Conservation (phyloP, 495 filamentous ascomycete genomes). For the Penicillium lividum region DNA sequence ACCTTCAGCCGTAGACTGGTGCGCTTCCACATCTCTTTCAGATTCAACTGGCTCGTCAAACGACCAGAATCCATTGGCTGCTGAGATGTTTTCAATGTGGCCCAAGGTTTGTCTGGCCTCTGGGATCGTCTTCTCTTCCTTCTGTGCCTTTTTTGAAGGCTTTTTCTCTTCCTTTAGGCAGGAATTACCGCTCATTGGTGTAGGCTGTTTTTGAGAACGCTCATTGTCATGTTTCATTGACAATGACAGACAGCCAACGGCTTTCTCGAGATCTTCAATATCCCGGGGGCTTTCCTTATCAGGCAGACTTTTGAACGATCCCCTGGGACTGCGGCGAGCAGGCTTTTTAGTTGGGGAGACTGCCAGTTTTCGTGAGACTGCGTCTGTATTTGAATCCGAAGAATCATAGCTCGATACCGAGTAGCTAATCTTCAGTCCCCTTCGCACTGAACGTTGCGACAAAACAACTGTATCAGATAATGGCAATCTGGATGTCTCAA, state of each 20-base stretch:
- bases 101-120: conserved; percentile 10
- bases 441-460: conserved; percentile 1
- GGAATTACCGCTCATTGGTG: not conserved
- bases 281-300: not conserved
- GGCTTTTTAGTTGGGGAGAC: conserved; percentile 8
- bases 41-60: conserved; percentile 21
- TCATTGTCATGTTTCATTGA: conserved; percentile 9
- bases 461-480: conserved; percentile 8
- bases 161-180: not conserved
- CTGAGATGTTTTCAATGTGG: conserved; percentile 34
- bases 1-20: not conserved
- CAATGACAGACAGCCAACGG: conserved; percentile 22
- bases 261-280: conserved; percentile 24
- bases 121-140: not conserved
- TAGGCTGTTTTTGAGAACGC: not conserved
- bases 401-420: conserved; percentile 12
- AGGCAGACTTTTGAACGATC: conserved; percentile 1
- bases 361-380: not conserved
- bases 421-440: conserved; percentile 25
- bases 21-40: not conserved
- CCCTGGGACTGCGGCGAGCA: conserved; percentile 4
- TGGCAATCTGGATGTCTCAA: not conserved
- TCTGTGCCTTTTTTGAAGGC: not conserved
- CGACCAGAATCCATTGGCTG: conserved; percentile 38
- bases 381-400: not conserved